phyloP scores from a whole-genome alignment of 331 rosid genomes.

The Rhamnella rubrinervis region DNA sequence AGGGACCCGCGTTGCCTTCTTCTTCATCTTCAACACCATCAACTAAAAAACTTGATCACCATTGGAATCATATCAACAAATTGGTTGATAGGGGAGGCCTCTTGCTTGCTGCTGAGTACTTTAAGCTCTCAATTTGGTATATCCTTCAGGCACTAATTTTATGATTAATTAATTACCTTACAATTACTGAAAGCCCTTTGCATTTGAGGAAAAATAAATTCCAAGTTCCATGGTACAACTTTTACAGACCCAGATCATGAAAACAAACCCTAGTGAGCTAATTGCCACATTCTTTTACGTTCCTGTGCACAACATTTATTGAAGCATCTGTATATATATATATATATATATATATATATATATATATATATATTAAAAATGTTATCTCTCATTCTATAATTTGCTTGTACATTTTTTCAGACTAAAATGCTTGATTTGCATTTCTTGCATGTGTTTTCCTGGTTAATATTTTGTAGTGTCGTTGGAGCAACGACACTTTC shows the following conservation, averaged over 20 bases:
- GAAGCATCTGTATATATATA: slow-evolving; percentile 41
- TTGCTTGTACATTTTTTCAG: not conserved
- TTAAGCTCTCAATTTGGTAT: slow-evolving; percentile 53
- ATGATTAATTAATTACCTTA: no score
- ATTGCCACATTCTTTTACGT: slow-evolving; percentile 53
- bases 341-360: no score
- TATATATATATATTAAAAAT: no score
- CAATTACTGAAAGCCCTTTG: not conserved
- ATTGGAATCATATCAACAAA: slow-evolving; percentile 28
- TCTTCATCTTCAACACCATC: not conserved
- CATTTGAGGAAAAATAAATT: not conserved
- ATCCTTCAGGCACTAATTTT: slow-evolving; percentile 53
- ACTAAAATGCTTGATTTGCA: not conserved
- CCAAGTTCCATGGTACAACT: not conserved
- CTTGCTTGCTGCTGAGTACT: slow-evolving; percentile 37
- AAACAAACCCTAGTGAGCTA: slow-evolving; percentile 52
- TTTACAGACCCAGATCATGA: slow-evolving; percentile 49
- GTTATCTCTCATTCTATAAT: no score
- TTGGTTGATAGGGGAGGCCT: slow-evolving; percentile 61
- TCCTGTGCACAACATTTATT: slow-evolving; percentile 48
- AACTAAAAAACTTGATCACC: no score
- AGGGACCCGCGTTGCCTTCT: slow-evolving; percentile 47
- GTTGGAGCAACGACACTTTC: slow-evolving; percentile 39
- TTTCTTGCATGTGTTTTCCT: not conserved
- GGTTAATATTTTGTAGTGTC: not conserved